phyloP scores from a whole-genome alignment of 2,329 filamentous ascomycete species.

The Periglandula ipomoeae region DNA sequence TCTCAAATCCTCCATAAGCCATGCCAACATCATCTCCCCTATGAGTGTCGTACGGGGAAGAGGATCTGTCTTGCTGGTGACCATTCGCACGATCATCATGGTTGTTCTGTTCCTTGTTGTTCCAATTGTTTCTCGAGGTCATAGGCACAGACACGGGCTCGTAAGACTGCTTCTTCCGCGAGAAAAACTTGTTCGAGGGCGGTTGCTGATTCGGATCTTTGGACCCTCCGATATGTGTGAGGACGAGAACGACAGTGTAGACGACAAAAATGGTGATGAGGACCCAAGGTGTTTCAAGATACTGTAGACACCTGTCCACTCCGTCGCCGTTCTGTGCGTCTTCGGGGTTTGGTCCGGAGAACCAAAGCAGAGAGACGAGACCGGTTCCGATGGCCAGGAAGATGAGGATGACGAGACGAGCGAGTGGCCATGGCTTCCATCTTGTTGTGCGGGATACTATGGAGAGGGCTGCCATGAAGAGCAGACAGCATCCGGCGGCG shows the following conservation, averaged over 20 bases:
- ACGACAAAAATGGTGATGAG: slow-evolving; percentile 25
- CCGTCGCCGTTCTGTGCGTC: background rate
- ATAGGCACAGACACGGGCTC: slow-evolving; percentile 8
- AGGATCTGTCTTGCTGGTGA: background rate
- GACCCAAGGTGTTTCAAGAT: slow-evolving; percentile 21
- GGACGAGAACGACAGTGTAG: slow-evolving; percentile 21
- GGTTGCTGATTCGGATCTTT: slow-evolving; percentile 1
- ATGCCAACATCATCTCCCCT: background rate
- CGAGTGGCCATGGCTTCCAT: slow-evolving; percentile 23
- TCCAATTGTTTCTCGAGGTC: slow-evolving; percentile 4
- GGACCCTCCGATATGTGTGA: slow-evolving; percentile 22
- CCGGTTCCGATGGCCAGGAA: slow-evolving; percentile 21
- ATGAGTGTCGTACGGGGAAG: background rate
- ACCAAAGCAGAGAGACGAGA: slow-evolving; percentile 18
- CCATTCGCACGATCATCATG: background rate
- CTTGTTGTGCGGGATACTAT: slow-evolving; percentile 20
- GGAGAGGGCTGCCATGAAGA: slow-evolving; percentile 23
- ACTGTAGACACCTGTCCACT: slow-evolving; percentile 9
- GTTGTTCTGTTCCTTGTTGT: background rate
- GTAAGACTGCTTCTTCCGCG: slow-evolving; percentile 10
- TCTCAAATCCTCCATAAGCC: background rate
- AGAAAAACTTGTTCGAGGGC: slow-evolving; percentile 7
- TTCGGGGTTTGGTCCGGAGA: slow-evolving; percentile 5
- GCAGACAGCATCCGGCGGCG: slow-evolving; percentile 20
- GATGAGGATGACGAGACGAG: slow-evolving; percentile 20